A percentile compares a stretch with the other conserved stretches of the same genome.
Conservation (phyloP, 2,329 filamentous ascomycete species). For the Aspergillus pseudoterreus region DNA sequence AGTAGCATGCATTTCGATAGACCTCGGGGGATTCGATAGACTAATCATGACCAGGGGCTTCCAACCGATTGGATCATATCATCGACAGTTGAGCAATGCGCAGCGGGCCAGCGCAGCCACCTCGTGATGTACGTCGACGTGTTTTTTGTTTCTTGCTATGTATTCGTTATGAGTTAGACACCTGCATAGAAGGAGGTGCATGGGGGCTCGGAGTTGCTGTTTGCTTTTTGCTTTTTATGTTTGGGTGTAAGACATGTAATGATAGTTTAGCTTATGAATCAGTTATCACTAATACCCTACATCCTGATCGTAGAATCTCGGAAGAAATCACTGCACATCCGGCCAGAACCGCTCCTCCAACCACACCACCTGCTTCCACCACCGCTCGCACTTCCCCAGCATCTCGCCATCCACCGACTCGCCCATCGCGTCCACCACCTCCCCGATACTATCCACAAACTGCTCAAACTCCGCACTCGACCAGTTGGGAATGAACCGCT, state of each 20-base stretch:
- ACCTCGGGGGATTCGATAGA: neutral
- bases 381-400: constrained; percentile 44
- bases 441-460: constrained; percentile 56
- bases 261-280: neutral
- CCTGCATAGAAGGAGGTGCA: constrained; percentile 1
- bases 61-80: constrained; percentile 47
- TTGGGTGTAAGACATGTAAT: neutral
- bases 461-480: constrained; percentile 57
- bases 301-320: neutral
- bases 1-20: constrained; percentile 10
- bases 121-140: constrained; percentile 4
- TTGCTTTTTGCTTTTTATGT: neutral
- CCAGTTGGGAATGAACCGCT: constrained; percentile 68
- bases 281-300: neutral
- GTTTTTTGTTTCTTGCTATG: neutral
- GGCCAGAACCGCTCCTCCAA: constrained; percentile 62
- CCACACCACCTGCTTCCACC: constrained; percentile 49
- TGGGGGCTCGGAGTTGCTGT: neutral
- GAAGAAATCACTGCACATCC: constrained; percentile 16
- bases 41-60: constrained; percentile 36
- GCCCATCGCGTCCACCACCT: constrained; percentile 55
- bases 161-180: constrained; percentile 1
- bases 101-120: constrained; percentile 34
- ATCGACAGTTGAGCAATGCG: constrained; percentile 40
- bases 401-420: constrained; percentile 36